Conservation (phyloP, 1,284 basidiomycete genomes). For the Sphagnurus paluster region DNA sequence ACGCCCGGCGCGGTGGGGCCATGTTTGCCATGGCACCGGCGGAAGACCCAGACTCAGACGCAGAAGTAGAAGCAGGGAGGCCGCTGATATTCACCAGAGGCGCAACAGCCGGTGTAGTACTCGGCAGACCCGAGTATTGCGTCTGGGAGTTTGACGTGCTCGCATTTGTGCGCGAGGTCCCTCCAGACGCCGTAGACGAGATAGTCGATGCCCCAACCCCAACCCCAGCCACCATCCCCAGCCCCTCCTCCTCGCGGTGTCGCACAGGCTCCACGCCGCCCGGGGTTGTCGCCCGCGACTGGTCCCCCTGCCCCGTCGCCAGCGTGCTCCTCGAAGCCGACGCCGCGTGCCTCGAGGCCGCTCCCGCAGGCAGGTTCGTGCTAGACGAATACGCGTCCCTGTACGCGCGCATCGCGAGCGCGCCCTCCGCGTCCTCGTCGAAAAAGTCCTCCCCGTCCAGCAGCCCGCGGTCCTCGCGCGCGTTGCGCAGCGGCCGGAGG, state of each 20-base stretch:
- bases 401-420: constrained; percentile 7
- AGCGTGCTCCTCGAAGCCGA: too few species aligned
- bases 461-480: constrained; percentile 27
- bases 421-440: constrained; percentile 24
- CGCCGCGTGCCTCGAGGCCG: too few species aligned
- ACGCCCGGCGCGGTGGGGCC: neutral
- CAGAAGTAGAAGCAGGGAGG: too few species aligned
- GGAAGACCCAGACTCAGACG: neutral
- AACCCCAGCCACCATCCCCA: constrained; percentile 26
- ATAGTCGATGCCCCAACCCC: constrained; percentile 23
- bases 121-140: too few species aligned
- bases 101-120: too few species aligned
- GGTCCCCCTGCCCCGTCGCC: constrained; percentile 23
- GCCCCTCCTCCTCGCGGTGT: constrained; percentile 3
- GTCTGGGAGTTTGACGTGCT: too few species aligned
- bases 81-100: too few species aligned
- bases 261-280: constrained; percentile 32
- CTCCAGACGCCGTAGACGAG: constrained; percentile 36
- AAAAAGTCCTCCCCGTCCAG: constrained; percentile 36
- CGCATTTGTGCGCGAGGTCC: too few species aligned
- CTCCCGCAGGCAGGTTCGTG: too few species aligned
- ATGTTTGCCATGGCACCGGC: neutral
- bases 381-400: neutral
- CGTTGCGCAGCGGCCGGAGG: constrained; percentile 5
- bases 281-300: constrained; percentile 22